Evolutionary conservation across 108 stramenopile genomes (phyloP), one percentile per base, ranked within the genome.

Genomic region (Pseudonitzschia delicatissima): DNA sequence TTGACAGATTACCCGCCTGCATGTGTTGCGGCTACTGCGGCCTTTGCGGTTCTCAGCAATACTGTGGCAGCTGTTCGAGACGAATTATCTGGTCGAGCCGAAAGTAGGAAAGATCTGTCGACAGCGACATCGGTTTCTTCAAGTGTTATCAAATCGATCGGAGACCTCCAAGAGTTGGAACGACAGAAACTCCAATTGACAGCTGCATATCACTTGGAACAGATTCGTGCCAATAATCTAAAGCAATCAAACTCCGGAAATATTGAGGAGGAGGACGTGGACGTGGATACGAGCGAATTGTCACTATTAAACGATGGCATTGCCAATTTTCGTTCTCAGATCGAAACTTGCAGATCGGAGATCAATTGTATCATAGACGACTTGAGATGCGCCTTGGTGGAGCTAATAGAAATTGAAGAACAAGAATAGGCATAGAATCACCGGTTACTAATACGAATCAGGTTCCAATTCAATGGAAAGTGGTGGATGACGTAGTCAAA

Each of bases 311-410:
- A 57, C 88, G 9, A 57, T 89, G 83, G 85, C 1, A 69, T 87
- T n/a, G 55, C 57, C 35, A 60, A 62, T 15, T 67, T 93, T 31
- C 65, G 78, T 49, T 40, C 9, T 2, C 78, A 79, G 28, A 78
- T 93, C 23, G 39, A 49, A 9, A 13, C 21, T 5, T 67, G 72
- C 33, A 68, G 87, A 8, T 73, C 85, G 44, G 36, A 58, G 0
- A 89, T 93, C 77, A 93, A 90, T 75, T 86, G 87, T 58, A 49
- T 71, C 2, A 34, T 93, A 15, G 92, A 93, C 20, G 92, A 93
- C 72, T 64, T 93, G 60, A 83, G 84, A 50, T 88, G 77, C 57
- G 53, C 52, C 9, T 35, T 79, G 23, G 21, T 77, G 53, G 82
- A 83, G 6, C 32, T 40, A 20, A 25, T 65, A 12, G 62, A 58